Base-by-base conservation (phyloP, 2,329 filamentous ascomycete genomes). In the Nigrograna mackinnonii region DNA sequence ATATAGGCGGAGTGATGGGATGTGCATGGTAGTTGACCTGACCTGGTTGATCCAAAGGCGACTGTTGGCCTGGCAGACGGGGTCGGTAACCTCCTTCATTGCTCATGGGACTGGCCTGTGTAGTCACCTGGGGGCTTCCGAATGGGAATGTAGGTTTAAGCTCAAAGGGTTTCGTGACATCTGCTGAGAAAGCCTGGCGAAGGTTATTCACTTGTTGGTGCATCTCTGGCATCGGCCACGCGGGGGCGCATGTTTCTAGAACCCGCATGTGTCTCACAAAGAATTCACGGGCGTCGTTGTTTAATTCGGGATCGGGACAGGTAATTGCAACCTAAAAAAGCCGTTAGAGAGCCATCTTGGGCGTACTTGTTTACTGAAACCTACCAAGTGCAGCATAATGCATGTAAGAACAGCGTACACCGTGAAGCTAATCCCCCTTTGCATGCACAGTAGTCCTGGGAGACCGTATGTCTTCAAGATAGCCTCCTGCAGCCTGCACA, bases 191-290 rank as follows among this genome's bases (percentile, higher is more conserved):
- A 4, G 92, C 92, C 61, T 92, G 84, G 30, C 92, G 84, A 22
- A 97, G 80, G 28, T 89, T 87, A 62, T 96, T 86, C 51, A 97
- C 90, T 67, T 96, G 91, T 39, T 84, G 85, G 64, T 95, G 86
- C 71, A 96, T 87, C 57, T 96, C 91, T 2, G 88, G 86, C 80
- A 95, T 90, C 2, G 89, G 87, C 87, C 89, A 95, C 4, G 85
- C 84, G 6, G 80, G 78, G 62, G 89, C 88, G 55, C 91, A 94
- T 52, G 84, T 85, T 67, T 97, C 92, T 44, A 97, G 76, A 26
- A 97, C 86, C 41, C 91, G 84, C 92, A 97, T 96, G 58, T 96
- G 91, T 35, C 92, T 81, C 2, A 89, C 87, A 60, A 97, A 97
- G 64, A 87, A 97, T 48, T 92, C 87, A 22, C 89, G 82, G 5